A percentile compares a stretch with the other conserved stretches of the same genome.
phyloP scores from a whole-genome alignment of 2,329 filamentous ascomycete genomes.

The Cyclaneusma minus region DNA sequence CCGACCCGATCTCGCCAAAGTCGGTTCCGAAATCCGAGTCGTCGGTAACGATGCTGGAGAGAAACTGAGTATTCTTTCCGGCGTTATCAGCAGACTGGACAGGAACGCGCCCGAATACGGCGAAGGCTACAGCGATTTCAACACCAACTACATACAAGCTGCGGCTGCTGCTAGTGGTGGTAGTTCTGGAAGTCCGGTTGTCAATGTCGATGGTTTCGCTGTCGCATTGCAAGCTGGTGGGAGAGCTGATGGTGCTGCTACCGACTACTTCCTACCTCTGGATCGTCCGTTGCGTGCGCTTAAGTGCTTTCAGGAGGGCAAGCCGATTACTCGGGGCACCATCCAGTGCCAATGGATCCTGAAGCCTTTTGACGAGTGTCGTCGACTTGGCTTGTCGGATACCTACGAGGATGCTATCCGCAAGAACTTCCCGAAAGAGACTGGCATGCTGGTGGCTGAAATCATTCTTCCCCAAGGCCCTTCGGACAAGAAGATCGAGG shows the following conservation, averaged over 20 bases:
- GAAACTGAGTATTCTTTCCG: constrained; percentile 93
- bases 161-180: constrained; percentile 93
- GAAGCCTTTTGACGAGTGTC: constrained; percentile 95
- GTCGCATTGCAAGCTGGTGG: constrained; percentile 91
- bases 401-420: constrained; percentile 79
- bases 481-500: constrained; percentile 72
- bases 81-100: constrained; percentile 90
- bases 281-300: constrained; percentile 81
- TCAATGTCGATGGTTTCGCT: constrained; percentile 85
- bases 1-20: constrained; percentile 72
- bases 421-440: constrained; percentile 76
- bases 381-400: constrained; percentile 68
- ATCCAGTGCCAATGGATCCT: constrained; percentile 96
- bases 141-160: constrained; percentile 89
- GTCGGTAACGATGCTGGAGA: constrained; percentile 98
- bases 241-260: constrained; percentile 84
- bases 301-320: constrained; percentile 64
- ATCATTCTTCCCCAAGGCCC: constrained; percentile 87
- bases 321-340: constrained; percentile 74
- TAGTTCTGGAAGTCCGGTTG: constrained; percentile 94
- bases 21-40: constrained; percentile 88
- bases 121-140: constrained; percentile 97
- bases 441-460: constrained; percentile 92
- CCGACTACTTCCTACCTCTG: constrained; percentile 91
- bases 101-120: constrained; percentile 96